Evolutionary conservation across 768 basidiomycete genomes (phyloP), one percentile per base, ranked within the genome.

Genomic region (Auriscalpium microsporum): DNA sequence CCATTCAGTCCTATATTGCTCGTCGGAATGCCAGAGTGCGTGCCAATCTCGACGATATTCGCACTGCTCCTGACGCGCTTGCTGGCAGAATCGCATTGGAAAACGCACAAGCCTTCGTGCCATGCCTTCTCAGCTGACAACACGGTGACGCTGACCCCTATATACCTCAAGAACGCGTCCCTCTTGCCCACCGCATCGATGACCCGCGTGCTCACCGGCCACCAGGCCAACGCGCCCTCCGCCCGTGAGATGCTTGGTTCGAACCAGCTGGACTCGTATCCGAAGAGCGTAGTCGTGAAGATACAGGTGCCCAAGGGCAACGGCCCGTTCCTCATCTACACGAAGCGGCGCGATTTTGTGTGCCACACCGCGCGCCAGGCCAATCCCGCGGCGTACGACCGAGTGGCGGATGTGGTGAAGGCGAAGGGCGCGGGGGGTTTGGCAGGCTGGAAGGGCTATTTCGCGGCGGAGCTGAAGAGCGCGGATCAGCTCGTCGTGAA

Each of bases 1-100:
- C 40, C 40, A 42, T 42, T 42, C 40, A 4, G 40, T 42, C 17
- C 40, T 42, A 17, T 84, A 84, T 57, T 84, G 82, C 54, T 80
- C 79, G 6, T 59, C 66, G 1, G 75, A 74, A 35, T 82, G 83
- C 57, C 83, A 83, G 65, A 67, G 82, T 80, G 61, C 4, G 78
- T 67, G 28, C 17, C 8, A 33, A 34, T 59, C 33, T 14, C 8
- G 3, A 28, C 11, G 1, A 16, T 17, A 52, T 17, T 42, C 40
- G 8, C 40, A 3, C 17, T 42, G 6, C 17, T 8, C 17, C 40
- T 17, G 40, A 14, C 14, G 17, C 40, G 17, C n/a, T 10, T 13
- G 13, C 35, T 17, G n/a, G 16, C 55, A 83, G 82, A 67, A 21
- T 61, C 60, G 10, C 70, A 76, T 28, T 83, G 82, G 82, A 64